Evolutionary conservation across 225 moss, liverwort and hornwort genomes (phyloP), one percentile per base, ranked within the genome.

Genomic region (Sphagnum tenellum): DNA sequence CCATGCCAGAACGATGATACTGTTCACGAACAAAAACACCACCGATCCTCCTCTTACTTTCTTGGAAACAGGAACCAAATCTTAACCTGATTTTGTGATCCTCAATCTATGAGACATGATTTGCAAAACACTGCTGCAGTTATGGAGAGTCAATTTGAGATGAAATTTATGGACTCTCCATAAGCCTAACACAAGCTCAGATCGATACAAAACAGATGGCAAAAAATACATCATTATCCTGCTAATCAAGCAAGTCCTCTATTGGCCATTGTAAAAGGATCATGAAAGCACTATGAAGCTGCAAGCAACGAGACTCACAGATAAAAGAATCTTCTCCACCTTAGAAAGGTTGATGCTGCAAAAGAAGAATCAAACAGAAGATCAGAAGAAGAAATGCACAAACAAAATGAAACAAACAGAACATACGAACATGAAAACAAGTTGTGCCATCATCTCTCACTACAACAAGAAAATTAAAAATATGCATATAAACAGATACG

Each of bases 1-100:
- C 84, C 84, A 84, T 6, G 84, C 75, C 55, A 84, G 60, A 47
- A 81, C 66, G 29, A 84, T 84, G n/a, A 84, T 81, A 3, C 84
- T 84, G 75, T 58, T 58, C 67, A 74, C 52, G 47, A 59, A 46
- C 12, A 49, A 7, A 45, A 61, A 45, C 5, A 2, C 12, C 47
- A 4, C 11, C 59, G 2, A 59, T 59, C n/a, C 13, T 59, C 2
- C 2, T 59, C 29, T 29, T 29, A 29, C 29, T 29, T 29, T 29
- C 29, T 29, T 29, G 29, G 29, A 29, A 29, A 29, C 29, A 29
- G 29, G 29, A 29, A 29, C 29, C 29, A 29, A 29, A 29, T 29
- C 29, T 29, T 29, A 29, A 29, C 29, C 29, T 29, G 29, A 29
- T 29, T 29, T 29, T 1, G 29, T 29, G 29, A 10, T 59, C 59